A percentile compares a stretch with the other conserved stretches of the same genome.
These are phyloP conservation scores for Didymella keratinophila DNA, from an alignment of 2,329 filamentous ascomycete species.

Conservation along the genomic window DNA sequence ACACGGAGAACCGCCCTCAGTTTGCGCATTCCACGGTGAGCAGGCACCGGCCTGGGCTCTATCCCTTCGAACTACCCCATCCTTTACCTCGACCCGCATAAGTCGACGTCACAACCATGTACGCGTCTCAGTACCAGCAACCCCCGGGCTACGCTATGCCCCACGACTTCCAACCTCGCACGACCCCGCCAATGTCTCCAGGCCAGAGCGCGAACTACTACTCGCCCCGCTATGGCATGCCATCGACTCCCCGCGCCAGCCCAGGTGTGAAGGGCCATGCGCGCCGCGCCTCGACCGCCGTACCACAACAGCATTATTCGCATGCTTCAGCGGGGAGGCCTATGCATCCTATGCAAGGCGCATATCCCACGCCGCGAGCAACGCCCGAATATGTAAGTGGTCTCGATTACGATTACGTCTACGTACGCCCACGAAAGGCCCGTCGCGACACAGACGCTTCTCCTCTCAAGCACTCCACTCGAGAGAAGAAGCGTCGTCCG, in stretches of 20 bases:
- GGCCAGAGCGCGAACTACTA: constrained; percentile 58
- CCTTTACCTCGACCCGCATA: constrained; percentile 1
- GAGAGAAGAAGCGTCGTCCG: constrained; percentile 58
- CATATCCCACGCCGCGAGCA: constrained; percentile 61
- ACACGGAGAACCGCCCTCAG: constrained; percentile 36
- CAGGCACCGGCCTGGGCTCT: constrained; percentile 43
- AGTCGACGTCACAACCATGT: constrained; percentile 33
- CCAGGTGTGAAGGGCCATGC: constrained; percentile 59
- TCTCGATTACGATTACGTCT: constrained; percentile 61
- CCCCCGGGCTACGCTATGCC: constrained; percentile 49
- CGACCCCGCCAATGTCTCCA: constrained; percentile 56
- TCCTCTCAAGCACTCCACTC: constrained; percentile 51
- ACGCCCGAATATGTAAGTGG: constrained; percentile 71
- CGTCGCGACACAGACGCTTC: constrained; percentile 49
- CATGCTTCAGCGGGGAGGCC: constrained; percentile 45
- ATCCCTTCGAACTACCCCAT: constrained; percentile 18
- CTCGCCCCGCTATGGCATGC: constrained; percentile 62
- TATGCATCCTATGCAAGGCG: constrained; percentile 54
- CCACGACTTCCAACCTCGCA: constrained; percentile 47
- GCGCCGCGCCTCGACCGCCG: constrained; percentile 64
- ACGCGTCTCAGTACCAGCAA: constrained; percentile 44
- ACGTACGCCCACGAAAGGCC: constrained; percentile 53
- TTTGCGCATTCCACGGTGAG: constrained; percentile 47
- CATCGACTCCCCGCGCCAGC: constrained; percentile 52
- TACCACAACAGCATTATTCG: constrained; percentile 54